Evolutionary conservation across 108 stramenopile species (phyloP), one percentile per base, ranked within the genome.

Genomic region (Nitzschia sp.): DNA sequence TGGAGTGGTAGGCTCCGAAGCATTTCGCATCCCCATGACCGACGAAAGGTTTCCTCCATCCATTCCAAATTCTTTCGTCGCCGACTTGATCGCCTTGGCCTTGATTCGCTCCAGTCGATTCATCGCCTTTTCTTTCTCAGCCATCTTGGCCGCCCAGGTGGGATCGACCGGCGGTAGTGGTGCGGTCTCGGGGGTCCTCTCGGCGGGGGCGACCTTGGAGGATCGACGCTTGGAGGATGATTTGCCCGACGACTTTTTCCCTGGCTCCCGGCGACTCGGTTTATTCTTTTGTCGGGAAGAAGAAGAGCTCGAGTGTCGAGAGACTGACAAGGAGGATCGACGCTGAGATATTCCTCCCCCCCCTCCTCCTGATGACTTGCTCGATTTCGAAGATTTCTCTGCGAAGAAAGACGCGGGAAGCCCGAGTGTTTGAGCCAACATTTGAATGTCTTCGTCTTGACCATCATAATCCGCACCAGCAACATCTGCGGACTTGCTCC

Each of bases 31-130:
- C 11, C 38, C 38, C 38, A 41, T 41, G 13, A 41, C 38, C 13
- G 38, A 41, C 21, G 19, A 19, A 50, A 21, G 17, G 19, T 19
- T 21, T 50, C 19, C 48, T 11, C 4, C 48, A 22, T 50, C 19
- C 17, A 50, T 21, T 5, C 48, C 48, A 19, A 50, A 50, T n/a
- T 50, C 48, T 22, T 50, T 50, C 19, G 9, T 21, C 4, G 48
- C 48, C 21, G 48, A 50, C 19, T 50, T 50, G 17, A 50, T 50
- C 16, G 48, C 48, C 21, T 50, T 50, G 19, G 48, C 48, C 48
- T 50, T 50, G 48, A 50, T 50, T 50, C 48, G 8, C 4, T 50
- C 48, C 13, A 50, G 9, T 50, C 19, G 9, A 21, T 4, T 21
- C 19, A 21, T 50, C 9, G 48, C 48, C 9, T 50, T 50, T 4